Evolutionary conservation across 495 filamentous ascomycete species (phyloP).

Genomic region (Tirmania nivea): DNA sequence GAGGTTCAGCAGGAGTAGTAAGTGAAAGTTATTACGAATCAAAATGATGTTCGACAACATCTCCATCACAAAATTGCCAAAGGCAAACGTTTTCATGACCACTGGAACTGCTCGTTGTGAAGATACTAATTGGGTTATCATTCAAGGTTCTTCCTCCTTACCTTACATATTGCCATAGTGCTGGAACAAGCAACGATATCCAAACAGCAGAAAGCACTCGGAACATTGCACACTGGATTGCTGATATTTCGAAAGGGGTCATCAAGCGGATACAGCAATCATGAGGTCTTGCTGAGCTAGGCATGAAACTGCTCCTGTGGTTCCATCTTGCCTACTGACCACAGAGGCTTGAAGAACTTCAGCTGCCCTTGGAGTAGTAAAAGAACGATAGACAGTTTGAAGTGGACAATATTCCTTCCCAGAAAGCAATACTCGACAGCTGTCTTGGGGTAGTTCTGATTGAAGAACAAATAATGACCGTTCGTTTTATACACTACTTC

Average conservation of each 20-base stretch:
- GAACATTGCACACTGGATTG: not conserved
- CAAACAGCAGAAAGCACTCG: not conserved
- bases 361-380: not conserved
- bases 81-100: not conserved
- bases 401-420: not conserved
- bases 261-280: not conserved
- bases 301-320: not conserved
- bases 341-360: not conserved
- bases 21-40: not conserved
- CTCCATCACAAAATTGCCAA: not conserved
- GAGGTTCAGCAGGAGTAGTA: too few relatives aligned
- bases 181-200: not conserved
- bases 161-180: not conserved
- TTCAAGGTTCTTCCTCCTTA: not conserved
- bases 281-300: not conserved
- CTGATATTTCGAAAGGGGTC: not conserved
- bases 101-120: not conserved
- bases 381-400: not conserved
- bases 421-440: not conserved
- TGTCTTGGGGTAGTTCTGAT: conserved; percentile 6
- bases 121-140: not conserved
- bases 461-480: not conserved
- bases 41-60: not conserved
- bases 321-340: not conserved
- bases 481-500: conserved; percentile 6